A percentile compares a stretch with the other conserved stretches of the same genome.
Evolutionary conservation across 2,329 filamentous ascomycete genomes (phyloP).

Genomic region (Phyllosticta citrichinensis): DNA sequence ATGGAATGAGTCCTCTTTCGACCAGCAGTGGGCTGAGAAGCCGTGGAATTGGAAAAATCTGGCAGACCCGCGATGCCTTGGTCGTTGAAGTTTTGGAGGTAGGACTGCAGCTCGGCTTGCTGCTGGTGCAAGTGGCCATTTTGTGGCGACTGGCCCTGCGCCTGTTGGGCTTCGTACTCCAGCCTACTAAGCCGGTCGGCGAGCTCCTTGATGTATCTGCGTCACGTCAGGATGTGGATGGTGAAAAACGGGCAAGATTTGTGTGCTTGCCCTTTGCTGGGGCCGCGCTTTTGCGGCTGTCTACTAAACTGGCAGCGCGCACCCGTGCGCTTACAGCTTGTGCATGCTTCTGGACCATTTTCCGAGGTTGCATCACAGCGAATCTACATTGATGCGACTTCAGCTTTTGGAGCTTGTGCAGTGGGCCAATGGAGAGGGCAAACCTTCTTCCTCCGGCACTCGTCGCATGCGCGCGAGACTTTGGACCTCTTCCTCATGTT

Average conservation of each 20-base stretch:
- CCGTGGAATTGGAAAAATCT: conserved; percentile 18
- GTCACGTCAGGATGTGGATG: background rate
- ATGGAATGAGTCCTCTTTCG: conserved; percentile 30
- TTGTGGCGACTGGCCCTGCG: conserved; percentile 6
- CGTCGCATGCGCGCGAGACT: conserved; percentile 33
- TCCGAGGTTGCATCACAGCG: conserved; percentile 31
- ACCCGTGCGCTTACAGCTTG: conserved; percentile 30
- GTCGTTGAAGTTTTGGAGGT: conserved; percentile 16
- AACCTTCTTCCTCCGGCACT: conserved; percentile 33
- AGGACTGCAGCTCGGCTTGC: conserved; percentile 5
- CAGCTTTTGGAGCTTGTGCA: background rate
- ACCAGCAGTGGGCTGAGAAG: conserved; percentile 19
- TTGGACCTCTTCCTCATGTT: conserved; percentile 27
- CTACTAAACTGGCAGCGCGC: conserved; percentile 31
- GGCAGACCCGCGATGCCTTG: conserved; percentile 17
- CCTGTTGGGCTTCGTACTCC: conserved; percentile 15
- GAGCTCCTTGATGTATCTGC: conserved; percentile 32
- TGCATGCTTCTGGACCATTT: conserved; percentile 30
- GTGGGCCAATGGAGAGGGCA: background rate
- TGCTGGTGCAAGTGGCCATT: conserved; percentile 3
- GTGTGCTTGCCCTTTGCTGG: conserved; percentile 28
- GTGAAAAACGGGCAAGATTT: background rate
- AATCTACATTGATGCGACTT: conserved; percentile 18
- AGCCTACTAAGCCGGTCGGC: conserved; percentile 29
- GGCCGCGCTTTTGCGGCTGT: conserved; percentile 32